Conservation (phyloP, 805 yeast species). For the Teunomyces panamensis region DNA sequence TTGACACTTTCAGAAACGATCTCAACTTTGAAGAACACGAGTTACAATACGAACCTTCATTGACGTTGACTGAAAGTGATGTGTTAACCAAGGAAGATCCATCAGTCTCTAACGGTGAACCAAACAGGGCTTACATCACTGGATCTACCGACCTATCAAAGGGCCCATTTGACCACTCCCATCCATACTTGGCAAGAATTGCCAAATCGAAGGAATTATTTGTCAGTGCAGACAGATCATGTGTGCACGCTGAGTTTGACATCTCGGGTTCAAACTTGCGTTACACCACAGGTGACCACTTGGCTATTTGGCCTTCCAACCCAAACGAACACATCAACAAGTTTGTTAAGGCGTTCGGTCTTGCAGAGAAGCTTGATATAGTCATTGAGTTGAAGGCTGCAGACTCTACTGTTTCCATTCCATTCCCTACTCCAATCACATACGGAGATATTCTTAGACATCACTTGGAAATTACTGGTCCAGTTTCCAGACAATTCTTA, state of each 20-base stretch:
- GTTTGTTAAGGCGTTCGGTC: conserved; percentile 62
- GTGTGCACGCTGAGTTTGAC: conserved; percentile 90
- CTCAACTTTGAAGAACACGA: conserved; percentile 78
- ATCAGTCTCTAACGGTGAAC: conserved; percentile 70
- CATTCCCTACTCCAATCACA: conserved; percentile 82
- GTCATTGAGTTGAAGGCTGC: conserved; percentile 65
- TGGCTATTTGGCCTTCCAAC: conserved; percentile 94
- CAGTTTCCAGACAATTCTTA: conserved; percentile 86
- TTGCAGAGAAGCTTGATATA: conserved; percentile 47
- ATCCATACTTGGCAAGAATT: conserved; percentile 80
- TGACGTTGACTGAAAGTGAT: conserved; percentile 41
- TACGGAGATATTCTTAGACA: conserved; percentile 82
- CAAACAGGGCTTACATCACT: conserved; percentile 48
- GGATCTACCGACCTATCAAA: conserved; percentile 35
- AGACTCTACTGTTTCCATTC: conserved; percentile 64
- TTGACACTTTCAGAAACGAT: conserved; percentile 61
- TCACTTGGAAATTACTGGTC: conserved; percentile 87
- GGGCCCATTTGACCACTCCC: conserved; percentile 78
- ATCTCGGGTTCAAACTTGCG: conserved; percentile 68
- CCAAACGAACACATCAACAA: conserved; percentile 68
- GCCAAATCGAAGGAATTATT: conserved; percentile 66
- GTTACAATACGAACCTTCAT: conserved; percentile 70
- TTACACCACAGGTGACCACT: conserved; percentile 93
- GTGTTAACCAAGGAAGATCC: conserved; percentile 25
- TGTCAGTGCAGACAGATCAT: conserved; percentile 59